Percentiles rank a stretch among this genome's conserved stretches.
Conservation (phyloP, 768 basidiomycete species). For the Lactifluus subvellereus region DNA sequence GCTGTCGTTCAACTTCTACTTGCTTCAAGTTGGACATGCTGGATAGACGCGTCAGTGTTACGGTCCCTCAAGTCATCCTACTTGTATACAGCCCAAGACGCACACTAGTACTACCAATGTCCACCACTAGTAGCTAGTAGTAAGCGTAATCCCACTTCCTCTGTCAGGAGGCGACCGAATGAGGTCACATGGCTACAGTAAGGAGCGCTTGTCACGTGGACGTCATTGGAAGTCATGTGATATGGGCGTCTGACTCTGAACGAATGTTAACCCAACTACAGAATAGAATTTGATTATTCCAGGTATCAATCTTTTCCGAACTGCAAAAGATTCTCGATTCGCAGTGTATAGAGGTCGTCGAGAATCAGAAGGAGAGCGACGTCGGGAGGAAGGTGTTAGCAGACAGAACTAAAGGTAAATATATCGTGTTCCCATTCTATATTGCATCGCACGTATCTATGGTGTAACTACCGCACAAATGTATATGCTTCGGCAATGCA, state of each 20-base stretch:
- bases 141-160: too few relatives aligned
- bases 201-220: neutral
- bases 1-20: slow-evolving; percentile 42
- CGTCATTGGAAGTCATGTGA: neutral
- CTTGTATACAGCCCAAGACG: too few relatives aligned
- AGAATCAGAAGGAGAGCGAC: slow-evolving; percentile 97
- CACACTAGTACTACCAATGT: too few relatives aligned
- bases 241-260: too few relatives aligned
- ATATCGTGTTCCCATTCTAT: neutral
- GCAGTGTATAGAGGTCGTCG: slow-evolving; percentile 92
- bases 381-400: slow-evolving; percentile 90
- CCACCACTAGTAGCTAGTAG: too few relatives aligned
- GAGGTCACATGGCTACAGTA: too few relatives aligned
- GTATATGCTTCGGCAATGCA: slow-evolving; percentile 23
- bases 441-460: slow-evolving; percentile 19
- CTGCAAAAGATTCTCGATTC: slow-evolving; percentile 89
- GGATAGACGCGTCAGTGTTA: too few relatives aligned
- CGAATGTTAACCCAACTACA: slow-evolving; percentile 15
- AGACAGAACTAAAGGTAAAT: slow-evolving; percentile 89
- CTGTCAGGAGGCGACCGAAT: too few relatives aligned
- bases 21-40: slow-evolving; percentile 25
- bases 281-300: slow-evolving; percentile 69
- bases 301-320: slow-evolving; percentile 89
- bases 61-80: too few relatives aligned
- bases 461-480: slow-evolving; percentile 24